Conservation (phyloP, 306 rosid genomes). For the Trifolium fragiferum region DNA sequence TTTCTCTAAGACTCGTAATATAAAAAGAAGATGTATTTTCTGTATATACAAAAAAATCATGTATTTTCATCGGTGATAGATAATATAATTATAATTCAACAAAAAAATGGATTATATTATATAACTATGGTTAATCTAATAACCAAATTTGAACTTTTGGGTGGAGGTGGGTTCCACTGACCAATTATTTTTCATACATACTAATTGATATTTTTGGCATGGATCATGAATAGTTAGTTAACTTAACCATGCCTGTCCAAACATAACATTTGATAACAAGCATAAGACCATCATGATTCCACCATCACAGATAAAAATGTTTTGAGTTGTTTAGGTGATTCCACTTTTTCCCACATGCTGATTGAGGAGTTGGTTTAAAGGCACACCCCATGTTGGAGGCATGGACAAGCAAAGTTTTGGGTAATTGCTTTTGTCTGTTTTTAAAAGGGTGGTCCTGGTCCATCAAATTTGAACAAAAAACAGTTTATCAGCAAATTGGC, state of each 20-base stretch:
- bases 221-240: conserved; percentile 23
- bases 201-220: conserved; percentile 14
- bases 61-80: too few relatives aligned
- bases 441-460: conserved; percentile 30
- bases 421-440: conserved; percentile 44
- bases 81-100: too few relatives aligned
- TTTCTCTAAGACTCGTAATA: too few relatives aligned
- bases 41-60: too few relatives aligned
- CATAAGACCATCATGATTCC: conserved; percentile 39
- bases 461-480: neutral
- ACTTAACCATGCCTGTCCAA: conserved; percentile 29
- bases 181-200: conserved; percentile 28
- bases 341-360: conserved; percentile 51
- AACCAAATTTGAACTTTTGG: conserved; percentile 3
- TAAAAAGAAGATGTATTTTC: too few relatives aligned
- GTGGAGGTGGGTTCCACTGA: conserved; percentile 39
- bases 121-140: neutral
- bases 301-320: conserved; percentile 32
- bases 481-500: too few relatives aligned
- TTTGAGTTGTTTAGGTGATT: conserved; percentile 39
- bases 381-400: conserved; percentile 33
- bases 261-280: conserved; percentile 37
- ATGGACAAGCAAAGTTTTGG: conserved; percentile 42
- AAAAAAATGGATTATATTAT: too few relatives aligned
- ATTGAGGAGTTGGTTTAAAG: conserved; percentile 44